Evolutionary conservation across 2,329 filamentous ascomycete genomes (phyloP).

Genomic region (Colletotrichum noveboracense): DNA sequence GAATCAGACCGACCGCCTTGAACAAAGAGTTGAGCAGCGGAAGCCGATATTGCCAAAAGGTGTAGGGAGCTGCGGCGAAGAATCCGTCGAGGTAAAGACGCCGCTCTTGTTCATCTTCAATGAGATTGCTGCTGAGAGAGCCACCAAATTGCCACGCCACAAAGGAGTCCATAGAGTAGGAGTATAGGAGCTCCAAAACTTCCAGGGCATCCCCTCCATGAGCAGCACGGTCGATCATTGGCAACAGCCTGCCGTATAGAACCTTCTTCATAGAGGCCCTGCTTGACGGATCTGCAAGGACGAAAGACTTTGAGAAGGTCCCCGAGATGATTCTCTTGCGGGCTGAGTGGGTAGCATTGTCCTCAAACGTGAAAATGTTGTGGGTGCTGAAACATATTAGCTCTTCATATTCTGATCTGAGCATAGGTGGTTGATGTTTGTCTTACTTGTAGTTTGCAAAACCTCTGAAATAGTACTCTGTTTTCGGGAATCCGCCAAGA

Average conservation of each 20-base stretch:
- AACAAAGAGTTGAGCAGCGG: not conserved
- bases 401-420: not conserved
- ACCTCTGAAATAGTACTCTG: not conserved
- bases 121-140: not conserved
- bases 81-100: not conserved
- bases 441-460: not conserved
- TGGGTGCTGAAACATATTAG: not conserved
- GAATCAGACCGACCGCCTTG: not conserved
- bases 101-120: not conserved
- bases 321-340: not conserved
- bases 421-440: too few species aligned
- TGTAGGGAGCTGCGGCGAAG: not conserved
- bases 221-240: not conserved
- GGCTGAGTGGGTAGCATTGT: not conserved
- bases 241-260: not conserved
- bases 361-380: not conserved
- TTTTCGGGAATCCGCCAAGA: not conserved
- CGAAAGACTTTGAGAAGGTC: not conserved
- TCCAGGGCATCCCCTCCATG: not conserved
- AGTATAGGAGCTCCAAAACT: not conserved
- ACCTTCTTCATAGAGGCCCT: not conserved
- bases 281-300: not conserved
- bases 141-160: not conserved
- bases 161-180: not conserved
- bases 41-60: not conserved